Conservation (phyloP, 23 red algal genomes). For the Agarophyton chilense region DNA sequence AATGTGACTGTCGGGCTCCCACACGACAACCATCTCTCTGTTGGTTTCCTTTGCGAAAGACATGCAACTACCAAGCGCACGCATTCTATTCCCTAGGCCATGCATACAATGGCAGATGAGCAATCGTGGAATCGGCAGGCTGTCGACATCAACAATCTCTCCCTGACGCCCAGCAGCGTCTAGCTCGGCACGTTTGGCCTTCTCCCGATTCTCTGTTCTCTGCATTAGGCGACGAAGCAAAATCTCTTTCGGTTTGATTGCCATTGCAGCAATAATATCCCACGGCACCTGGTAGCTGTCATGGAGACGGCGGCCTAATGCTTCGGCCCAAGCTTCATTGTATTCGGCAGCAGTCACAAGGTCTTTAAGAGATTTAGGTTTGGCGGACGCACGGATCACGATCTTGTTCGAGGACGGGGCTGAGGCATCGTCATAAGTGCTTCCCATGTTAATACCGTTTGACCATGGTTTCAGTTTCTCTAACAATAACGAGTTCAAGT, state of each 20-base stretch:
- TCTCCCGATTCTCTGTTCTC: not conserved
- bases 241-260: slow-evolving; percentile 23
- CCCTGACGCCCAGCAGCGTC: not conserved
- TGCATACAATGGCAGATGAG: slow-evolving; percentile 71
- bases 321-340: slow-evolving; percentile 60
- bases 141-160: slow-evolving; percentile 1
- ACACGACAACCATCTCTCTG: slow-evolving; percentile 66
- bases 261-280: slow-evolving; percentile 67
- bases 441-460: not conserved
- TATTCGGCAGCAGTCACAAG: slow-evolving; percentile 53
- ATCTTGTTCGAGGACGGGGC: not conserved
- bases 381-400: slow-evolving; percentile 10
- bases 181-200: not conserved
- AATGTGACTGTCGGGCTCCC: slow-evolving; percentile 77
- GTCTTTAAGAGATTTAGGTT: slow-evolving; percentile 48
- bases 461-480: slow-evolving; percentile 62
- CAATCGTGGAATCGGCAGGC: slow-evolving; percentile 8
- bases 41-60: slow-evolving; percentile 53
- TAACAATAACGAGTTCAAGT: slow-evolving; percentile 69
- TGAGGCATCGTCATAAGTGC: not conserved
- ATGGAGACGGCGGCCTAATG: slow-evolving; percentile 63
- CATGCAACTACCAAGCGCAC: slow-evolving; percentile 66
- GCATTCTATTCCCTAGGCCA: slow-evolving; percentile 78
- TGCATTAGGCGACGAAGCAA: slow-evolving; percentile 38
- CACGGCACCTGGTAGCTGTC: slow-evolving; percentile 71